Evolutionary conservation across 805 yeast species (phyloP).

Genomic region (Barnettozyma salicaria): DNA sequence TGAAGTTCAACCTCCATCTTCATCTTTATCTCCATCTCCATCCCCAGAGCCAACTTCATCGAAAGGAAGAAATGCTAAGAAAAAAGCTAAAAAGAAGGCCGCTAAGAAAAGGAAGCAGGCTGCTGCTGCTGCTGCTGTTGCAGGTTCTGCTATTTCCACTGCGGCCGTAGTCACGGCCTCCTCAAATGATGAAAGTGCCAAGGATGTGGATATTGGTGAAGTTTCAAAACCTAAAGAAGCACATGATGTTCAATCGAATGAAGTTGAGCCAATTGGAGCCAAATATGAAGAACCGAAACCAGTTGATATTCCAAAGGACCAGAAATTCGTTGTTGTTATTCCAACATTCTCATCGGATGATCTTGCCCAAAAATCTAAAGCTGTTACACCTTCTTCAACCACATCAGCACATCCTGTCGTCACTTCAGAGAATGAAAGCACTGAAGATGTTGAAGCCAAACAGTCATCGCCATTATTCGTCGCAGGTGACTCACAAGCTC

Average conservation of each 20-base stretch:
- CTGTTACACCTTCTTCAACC: too few species aligned
- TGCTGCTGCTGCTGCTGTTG: slow-evolving; percentile 9
- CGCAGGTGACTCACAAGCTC: not conserved
- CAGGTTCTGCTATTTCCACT: not conserved
- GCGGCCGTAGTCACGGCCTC: not conserved
- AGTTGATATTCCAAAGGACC: slow-evolving; percentile 19
- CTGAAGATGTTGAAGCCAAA: not conserved
- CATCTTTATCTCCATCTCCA: too few species aligned
- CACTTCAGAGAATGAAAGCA: slow-evolving; percentile 1
- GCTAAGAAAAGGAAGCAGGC: slow-evolving; percentile 20
- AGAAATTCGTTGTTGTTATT: slow-evolving; percentile 18
- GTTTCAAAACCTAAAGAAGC: slow-evolving; percentile 1
- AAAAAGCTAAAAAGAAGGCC: slow-evolving; percentile 21
- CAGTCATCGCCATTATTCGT: not conserved
- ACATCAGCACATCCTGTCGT: slow-evolving; percentile 2
- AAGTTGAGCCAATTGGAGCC: not conserved
- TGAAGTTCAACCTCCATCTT: too few species aligned
- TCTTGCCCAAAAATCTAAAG: too few species aligned
- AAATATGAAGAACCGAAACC: slow-evolving; percentile 13
- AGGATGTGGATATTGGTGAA: slow-evolving; percentile 2
- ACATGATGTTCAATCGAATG: not conserved
- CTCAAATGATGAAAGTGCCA: not conserved
- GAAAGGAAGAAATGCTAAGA: slow-evolving; percentile 18
- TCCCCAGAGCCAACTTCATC: slow-evolving; percentile 13
- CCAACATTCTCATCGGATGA: too few species aligned